Conservation (phyloP, 2,329 filamentous ascomycete genomes). For the Microthyrium microscopicum region DNA sequence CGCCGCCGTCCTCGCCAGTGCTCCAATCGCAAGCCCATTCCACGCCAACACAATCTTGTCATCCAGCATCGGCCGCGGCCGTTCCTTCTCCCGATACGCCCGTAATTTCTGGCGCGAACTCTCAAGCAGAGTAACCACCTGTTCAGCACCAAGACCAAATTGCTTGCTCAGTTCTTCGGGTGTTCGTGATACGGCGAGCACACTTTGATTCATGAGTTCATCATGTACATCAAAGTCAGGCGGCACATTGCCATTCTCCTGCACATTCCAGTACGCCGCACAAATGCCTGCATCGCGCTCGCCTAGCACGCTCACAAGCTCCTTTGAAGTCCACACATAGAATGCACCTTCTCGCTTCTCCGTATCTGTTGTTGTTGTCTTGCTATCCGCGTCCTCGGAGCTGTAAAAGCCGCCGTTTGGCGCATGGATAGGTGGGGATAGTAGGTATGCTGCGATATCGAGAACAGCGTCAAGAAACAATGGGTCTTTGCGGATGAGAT, state of each 20-base stretch:
- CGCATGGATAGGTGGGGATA: slow-evolving; percentile 49
- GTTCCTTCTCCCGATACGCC: slow-evolving; percentile 54
- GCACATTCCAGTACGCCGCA: slow-evolving; percentile 71
- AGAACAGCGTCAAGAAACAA: slow-evolving; percentile 56
- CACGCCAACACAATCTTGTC: slow-evolving; percentile 76
- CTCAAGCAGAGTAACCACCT: slow-evolving; percentile 51
- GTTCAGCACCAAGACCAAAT: slow-evolving; percentile 53
- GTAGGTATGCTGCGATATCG: slow-evolving; percentile 77
- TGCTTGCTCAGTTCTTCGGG: slow-evolving; percentile 54
- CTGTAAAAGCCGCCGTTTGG: slow-evolving; percentile 63
- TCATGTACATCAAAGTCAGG: slow-evolving; percentile 75
- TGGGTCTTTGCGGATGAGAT: slow-evolving; percentile 44
- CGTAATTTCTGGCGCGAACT: slow-evolving; percentile 51
- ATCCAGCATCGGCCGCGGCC: slow-evolving; percentile 63
- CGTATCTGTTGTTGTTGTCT: slow-evolving; percentile 52
- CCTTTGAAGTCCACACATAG: slow-evolving; percentile 83
- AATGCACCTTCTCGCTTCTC: slow-evolving; percentile 85
- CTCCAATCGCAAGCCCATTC: slow-evolving; percentile 78
- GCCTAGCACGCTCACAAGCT: slow-evolving; percentile 63
- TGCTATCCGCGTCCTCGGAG: slow-evolving; percentile 80
- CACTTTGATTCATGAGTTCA: slow-evolving; percentile 89
- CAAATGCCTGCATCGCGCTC: slow-evolving; percentile 51
- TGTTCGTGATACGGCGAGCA: slow-evolving; percentile 55
- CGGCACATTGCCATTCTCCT: slow-evolving; percentile 70
- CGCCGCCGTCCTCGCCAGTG: slow-evolving; percentile 59